A percentile compares a stretch with the other conserved stretches of the same genome.
phyloP scores from a whole-genome alignment of 345 rosid species.

The Eucalyptus polyanthemos region DNA sequence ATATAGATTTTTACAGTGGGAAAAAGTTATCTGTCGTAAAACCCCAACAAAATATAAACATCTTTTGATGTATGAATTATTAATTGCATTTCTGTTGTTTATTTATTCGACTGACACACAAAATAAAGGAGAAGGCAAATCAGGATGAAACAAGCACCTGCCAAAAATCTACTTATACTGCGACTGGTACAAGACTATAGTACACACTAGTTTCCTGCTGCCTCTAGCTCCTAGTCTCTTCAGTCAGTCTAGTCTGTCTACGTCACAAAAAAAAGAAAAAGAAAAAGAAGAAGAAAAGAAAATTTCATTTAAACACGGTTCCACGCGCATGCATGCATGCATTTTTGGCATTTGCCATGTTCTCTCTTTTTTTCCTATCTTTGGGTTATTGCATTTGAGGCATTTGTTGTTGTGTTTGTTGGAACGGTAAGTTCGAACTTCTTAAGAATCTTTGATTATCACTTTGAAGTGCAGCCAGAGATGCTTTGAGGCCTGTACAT shows the following conservation, averaged over 20 bases:
- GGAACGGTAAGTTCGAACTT: background rate
- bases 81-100: background rate
- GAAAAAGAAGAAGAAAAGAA: background rate
- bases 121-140: background rate
- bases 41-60: background rate
- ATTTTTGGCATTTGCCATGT: background rate
- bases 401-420: background rate
- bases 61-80: background rate
- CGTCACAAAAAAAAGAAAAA: background rate
- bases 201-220: background rate
- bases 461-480: background rate
- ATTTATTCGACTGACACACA: background rate
- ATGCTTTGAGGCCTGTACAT: background rate
- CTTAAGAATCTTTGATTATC: background rate
- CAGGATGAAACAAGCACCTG: background rate
- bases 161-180: background rate
- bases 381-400: background rate
- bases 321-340: background rate
- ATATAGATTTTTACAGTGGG: background rate
- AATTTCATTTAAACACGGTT: background rate
- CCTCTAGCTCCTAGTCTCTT: constrained; percentile 7
- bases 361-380: background rate
- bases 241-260: background rate
- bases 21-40: background rate
- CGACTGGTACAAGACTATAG: background rate